phyloP scores from a whole-genome alignment of 2,329 filamentous ascomycete genomes.

The Xylariaceae sp. region DNA sequence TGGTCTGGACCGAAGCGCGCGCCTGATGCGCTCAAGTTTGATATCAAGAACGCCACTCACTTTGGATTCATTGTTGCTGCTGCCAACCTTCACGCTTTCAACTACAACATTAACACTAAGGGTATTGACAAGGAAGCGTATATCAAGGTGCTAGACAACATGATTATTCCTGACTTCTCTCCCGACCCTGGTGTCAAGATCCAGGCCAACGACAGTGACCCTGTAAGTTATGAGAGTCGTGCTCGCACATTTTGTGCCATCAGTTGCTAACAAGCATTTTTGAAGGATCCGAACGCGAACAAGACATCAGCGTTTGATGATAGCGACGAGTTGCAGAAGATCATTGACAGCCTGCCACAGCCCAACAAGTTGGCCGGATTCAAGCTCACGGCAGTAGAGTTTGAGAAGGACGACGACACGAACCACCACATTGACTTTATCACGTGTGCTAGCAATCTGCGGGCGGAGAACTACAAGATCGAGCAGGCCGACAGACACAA shows the following conservation, averaged over 20 bases:
- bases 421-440: conserved; percentile 99
- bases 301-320: conserved; percentile 70
- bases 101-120: conserved; percentile 92
- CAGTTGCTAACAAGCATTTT: conserved; percentile 6
- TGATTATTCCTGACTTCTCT: conserved; percentile 93
- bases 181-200: conserved; percentile 92
- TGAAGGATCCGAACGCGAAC: conserved; percentile 72
- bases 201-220: conserved; percentile 90
- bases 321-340: conserved; percentile 65
- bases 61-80: conserved; percentile 82
- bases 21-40: conserved; percentile 85
- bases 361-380: conserved; percentile 80
- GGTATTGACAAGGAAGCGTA: conserved; percentile 67
- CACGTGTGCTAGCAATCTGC: conserved; percentile 90
- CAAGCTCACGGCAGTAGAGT: conserved; percentile 87
- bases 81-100: conserved; percentile 92
- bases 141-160: conserved; percentile 74
- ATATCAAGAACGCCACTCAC: conserved; percentile 77
- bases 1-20: conserved; percentile 99
- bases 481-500: conserved; percentile 87
- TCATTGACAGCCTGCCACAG: conserved; percentile 67
- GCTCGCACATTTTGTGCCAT: neutral
- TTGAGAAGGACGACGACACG: conserved; percentile 97
- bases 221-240: conserved; percentile 45
- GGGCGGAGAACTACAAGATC: conserved; percentile 98